These are phyloP conservation scores for Lathyrus aphaca DNA, from an alignment of 306 rosid genomes.

Conservation along the genomic window DNA sequence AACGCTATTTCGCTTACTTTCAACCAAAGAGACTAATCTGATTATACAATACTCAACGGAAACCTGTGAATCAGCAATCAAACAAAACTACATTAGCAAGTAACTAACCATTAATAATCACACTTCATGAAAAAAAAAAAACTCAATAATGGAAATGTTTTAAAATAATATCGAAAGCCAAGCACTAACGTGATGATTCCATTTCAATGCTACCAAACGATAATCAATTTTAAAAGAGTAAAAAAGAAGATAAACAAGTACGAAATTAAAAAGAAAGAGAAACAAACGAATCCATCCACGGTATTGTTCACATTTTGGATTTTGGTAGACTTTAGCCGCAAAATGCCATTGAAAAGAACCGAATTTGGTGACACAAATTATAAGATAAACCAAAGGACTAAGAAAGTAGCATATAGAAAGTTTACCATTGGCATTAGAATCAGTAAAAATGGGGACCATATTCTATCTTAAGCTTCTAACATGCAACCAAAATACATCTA, in stretches of 20 bases:
- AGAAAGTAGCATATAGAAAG: conserved; percentile 15
- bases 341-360: conserved; percentile 17
- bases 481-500: not conserved
- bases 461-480: conserved; percentile 31
- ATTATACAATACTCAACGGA: conserved; percentile 19
- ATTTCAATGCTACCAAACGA: conserved; percentile 22
- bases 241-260: not conserved
- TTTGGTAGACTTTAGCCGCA: not conserved
- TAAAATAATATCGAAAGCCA: conserved; percentile 17
- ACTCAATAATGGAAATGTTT: conserved; percentile 15
- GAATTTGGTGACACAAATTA: conserved; percentile 3
- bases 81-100: conserved; percentile 32
- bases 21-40: conserved; percentile 29
- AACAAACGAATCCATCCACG: not conserved
- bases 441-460: conserved; percentile 34
- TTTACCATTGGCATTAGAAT: conserved; percentile 32
- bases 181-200: conserved; percentile 31
- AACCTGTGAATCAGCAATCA: conserved; percentile 48
- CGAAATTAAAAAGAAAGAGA: not conserved
- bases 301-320: too few species aligned
- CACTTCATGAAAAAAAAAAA: conserved; percentile 31
- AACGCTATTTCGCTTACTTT: conserved; percentile 23
- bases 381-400: conserved; percentile 16
- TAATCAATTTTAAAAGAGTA: conserved; percentile 1
- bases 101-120: conserved; percentile 3